Base-by-base conservation (phyloP, 176 grass and related monocot species). In the Paspalum notatum region DNA sequence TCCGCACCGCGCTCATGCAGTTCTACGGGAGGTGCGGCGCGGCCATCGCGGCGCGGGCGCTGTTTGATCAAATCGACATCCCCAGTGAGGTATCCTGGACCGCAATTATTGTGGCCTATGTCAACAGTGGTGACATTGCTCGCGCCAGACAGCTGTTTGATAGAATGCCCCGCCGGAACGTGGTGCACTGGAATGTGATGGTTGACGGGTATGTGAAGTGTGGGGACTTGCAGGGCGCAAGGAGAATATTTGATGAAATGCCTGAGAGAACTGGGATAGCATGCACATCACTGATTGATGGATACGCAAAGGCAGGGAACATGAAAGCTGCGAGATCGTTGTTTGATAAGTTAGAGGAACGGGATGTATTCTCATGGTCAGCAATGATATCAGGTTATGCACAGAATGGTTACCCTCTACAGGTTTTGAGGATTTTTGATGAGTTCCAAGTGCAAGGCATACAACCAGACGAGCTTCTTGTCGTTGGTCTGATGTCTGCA, bases 331-430 rank as follows among this genome's bases (percentile, higher is more conserved):
- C 88, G n/a, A 91, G 80, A 39, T 68, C 60, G 43, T 77, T 93
- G 76, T 98, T 98, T 79, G 86, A 95, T 64, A 83, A 79, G 62
- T 72, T 85, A 32, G 66, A 77, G 45, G 78, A 87, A 53, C 62
- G 55, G 27, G 92, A 98, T 93, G 18, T 91, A 21, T 88, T 91
- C 11, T 58, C 72, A 65, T 98, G 96, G 96, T 93, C 96, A 2
- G 86, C 56, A 0, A 93, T 98, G 92, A 93, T 98, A 76, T 95
- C 86, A 38, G 92, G 88, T 22, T 93, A 91, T 86, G 88, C 88
- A 5, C 96, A 93, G 71, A 98, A 91, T 77, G 90, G 92, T 72
- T 87, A 66, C 3, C 88, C 96, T 58, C 50, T 26, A 38, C 82
- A 88, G 51, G 96, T 88, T 40, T 88, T 95, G 60, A 89, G 76